These are phyloP conservation scores for Leccinum pachyderme DNA, from an alignment of 1,284 basidiomycete species.

Conservation along the genomic window DNA sequence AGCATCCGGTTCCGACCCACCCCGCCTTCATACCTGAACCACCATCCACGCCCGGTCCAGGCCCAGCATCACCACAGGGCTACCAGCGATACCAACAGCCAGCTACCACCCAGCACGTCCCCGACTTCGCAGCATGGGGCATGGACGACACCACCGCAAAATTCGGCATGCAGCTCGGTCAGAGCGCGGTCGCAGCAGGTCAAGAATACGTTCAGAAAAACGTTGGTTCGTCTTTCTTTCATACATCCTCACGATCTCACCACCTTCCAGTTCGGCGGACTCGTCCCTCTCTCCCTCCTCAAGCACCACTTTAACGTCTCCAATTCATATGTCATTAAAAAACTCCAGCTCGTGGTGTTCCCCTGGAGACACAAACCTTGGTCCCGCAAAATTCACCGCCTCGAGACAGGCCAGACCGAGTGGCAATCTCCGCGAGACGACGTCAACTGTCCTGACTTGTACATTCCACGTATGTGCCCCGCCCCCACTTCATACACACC, in stretches of 20 bases:
- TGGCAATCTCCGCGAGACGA: slow-evolving; percentile 92
- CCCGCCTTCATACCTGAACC: slow-evolving; percentile 89
- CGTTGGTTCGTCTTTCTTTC: slow-evolving; percentile 51
- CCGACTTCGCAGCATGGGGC: slow-evolving; percentile 73
- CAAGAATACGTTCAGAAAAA: slow-evolving; percentile 97
- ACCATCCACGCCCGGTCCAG: slow-evolving; percentile 66
- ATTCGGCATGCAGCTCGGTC: slow-evolving; percentile 95
- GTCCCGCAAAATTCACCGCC: slow-evolving; percentile 62
- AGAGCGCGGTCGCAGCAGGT: slow-evolving; percentile 88
- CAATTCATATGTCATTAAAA: slow-evolving; percentile 92
- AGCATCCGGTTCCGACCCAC: slow-evolving; percentile 88
- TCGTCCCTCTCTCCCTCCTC: slow-evolving; percentile 74
- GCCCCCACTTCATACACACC: not conserved
- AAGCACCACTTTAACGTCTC: slow-evolving; percentile 98
- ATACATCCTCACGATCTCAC: not conserved
- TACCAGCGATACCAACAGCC: slow-evolving; percentile 65
- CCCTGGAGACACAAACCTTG: slow-evolving; percentile 93
- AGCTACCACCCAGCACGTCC: slow-evolving; percentile 33
- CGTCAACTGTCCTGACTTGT: slow-evolving; percentile 94
- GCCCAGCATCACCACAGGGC: slow-evolving; percentile 56
- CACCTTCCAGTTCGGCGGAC: slow-evolving; percentile 65
- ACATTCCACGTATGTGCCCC: slow-evolving; percentile 81
- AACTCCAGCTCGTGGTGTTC: slow-evolving; percentile 88
- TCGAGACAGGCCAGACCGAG: slow-evolving; percentile 70
- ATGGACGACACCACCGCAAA: slow-evolving; percentile 94